Percentiles rank a stretch among this genome's conserved stretches.
These are phyloP conservation scores for Coemansia aciculifera DNA, from an alignment of 192 early-diverging fungal genomes.

Conservation along the genomic window DNA sequence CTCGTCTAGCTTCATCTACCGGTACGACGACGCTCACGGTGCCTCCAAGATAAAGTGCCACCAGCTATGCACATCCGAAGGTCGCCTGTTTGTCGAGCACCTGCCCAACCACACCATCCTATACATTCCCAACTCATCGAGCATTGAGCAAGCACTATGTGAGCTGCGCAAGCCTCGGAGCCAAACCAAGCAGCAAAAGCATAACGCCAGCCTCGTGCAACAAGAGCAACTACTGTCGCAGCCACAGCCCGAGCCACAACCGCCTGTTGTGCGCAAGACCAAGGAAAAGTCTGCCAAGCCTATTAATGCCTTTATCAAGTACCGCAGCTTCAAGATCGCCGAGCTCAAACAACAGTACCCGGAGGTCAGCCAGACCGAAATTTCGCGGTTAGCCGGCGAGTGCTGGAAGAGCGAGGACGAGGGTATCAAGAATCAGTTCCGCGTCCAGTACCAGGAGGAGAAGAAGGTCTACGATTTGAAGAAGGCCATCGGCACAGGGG, in stretches of 20 bases:
- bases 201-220: conserved; percentile 5
- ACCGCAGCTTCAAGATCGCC: conserved; percentile 53
- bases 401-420: conserved; percentile 52
- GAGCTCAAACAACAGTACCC: conserved; percentile 52
- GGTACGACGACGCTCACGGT: conserved; percentile 30
- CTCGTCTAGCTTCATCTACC: conserved; percentile 35
- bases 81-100: conserved; percentile 47
- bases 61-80: conserved; percentile 44
- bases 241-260: conserved; percentile 16
- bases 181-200: conserved; percentile 20
- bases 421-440: conserved; percentile 52
- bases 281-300: conserved; percentile 56
- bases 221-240: conserved; percentile 6
- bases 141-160: conserved; percentile 34
- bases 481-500: conserved; percentile 30
- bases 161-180: conserved; percentile 26
- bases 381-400: conserved; percentile 53
- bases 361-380: conserved; percentile 52
- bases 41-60: conserved; percentile 35
- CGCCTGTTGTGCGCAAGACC: conserved; percentile 24
- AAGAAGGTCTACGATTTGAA: conserved; percentile 52
- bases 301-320: conserved; percentile 55
- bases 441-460: conserved; percentile 40
- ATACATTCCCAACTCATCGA: conserved; percentile 31
- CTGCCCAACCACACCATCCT: conserved; percentile 47